Base-by-base conservation (phyloP, 176 grass and related monocot species). In the Phoenix dactylifera region DNA sequence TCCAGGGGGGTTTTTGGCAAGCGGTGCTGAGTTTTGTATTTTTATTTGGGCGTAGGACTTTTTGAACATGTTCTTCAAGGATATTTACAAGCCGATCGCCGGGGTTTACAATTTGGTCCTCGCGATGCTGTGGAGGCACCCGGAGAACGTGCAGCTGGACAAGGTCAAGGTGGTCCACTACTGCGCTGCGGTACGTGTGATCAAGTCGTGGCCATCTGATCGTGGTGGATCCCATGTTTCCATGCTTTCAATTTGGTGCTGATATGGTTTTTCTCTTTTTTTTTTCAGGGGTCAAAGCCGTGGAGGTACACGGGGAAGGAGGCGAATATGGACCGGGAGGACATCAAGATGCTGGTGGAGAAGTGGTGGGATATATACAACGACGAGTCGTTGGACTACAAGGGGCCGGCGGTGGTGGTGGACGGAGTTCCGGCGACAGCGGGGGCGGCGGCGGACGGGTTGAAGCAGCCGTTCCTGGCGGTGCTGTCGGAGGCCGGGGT, bases 71-170 rank as follows among this genome's bases (percentile, higher is more conserved):
- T 95, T 87, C 77, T 95, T 95, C 74, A 79, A 71, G 74, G 86
- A 90, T 9, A 68, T 89, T 44, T 95, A 95, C 80, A 89, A 61
- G 65, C 83, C 86, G n/a, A 90, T 95, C 69, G 83, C 90, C 0
- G 23, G 73, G 16, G 68, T 87, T 16, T 95, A 90, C 83, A 95
- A 95, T 64, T 76, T 95, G 51, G 80, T 95, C 1, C 28, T 95
- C 15, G 86, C 90, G 3, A 90, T 95, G 90, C 83, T 95, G 7
- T 95, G 90, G 90, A 89, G 90, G 74, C 90, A 95, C 26, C 90
- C 90, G 0, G 90, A 95, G 64, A 95, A 95, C 71, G 90, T 95
- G 2, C 64, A 90, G 55, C 77, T 95, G 26, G 67, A 95, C 56
- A 82, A 87, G 80, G 77, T 95, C 26, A 87, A 90, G 80, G 86